Evolutionary conservation across 169 alveolate species (phyloP).

Genomic region (Plasmodium malariae): DNA sequence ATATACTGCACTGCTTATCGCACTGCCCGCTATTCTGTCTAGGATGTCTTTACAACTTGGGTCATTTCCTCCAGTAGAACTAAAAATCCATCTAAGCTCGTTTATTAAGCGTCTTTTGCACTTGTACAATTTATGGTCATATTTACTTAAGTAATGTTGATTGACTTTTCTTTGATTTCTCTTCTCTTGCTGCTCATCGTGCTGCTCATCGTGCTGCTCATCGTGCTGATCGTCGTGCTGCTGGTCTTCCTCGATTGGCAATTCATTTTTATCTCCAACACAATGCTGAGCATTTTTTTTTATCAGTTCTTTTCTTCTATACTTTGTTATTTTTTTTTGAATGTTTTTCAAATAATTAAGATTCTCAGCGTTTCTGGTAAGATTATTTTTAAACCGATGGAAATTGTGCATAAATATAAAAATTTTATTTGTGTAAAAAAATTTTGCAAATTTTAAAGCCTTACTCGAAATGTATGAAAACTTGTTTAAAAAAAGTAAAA

Average conservation of each 20-base stretch:
- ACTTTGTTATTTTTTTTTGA: slow-evolving; percentile 41
- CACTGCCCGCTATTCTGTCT: too few relatives aligned
- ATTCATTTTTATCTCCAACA: not conserved
- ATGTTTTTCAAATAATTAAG: slow-evolving; percentile 28
- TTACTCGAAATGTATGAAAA: slow-evolving; percentile 56
- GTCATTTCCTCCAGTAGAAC: too few relatives aligned
- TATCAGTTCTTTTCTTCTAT: slow-evolving; percentile 14
- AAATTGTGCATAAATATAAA: slow-evolving; percentile 74
- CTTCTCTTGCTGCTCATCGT: not conserved
- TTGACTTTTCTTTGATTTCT: not conserved
- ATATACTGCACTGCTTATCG: too few relatives aligned
- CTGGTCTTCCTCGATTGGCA: not conserved
- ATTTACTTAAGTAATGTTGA: not conserved
- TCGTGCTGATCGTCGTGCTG: not conserved
- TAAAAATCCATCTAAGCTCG: too few relatives aligned
- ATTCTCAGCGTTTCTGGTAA: slow-evolving; percentile 13
- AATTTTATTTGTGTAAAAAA: slow-evolving; percentile 62
- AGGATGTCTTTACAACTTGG: too few relatives aligned
- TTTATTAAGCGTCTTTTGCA: too few relatives aligned
- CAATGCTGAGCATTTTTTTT: not conserved
- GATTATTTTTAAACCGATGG: slow-evolving; percentile 30
- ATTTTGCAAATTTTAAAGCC: slow-evolving; percentile 67
- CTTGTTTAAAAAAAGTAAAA: slow-evolving; percentile 61
- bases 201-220: not conserved
- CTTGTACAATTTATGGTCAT: too few relatives aligned